Base-by-base conservation (phyloP, 352 stramenopile genomes). In the Pythium periplocum region DNA sequence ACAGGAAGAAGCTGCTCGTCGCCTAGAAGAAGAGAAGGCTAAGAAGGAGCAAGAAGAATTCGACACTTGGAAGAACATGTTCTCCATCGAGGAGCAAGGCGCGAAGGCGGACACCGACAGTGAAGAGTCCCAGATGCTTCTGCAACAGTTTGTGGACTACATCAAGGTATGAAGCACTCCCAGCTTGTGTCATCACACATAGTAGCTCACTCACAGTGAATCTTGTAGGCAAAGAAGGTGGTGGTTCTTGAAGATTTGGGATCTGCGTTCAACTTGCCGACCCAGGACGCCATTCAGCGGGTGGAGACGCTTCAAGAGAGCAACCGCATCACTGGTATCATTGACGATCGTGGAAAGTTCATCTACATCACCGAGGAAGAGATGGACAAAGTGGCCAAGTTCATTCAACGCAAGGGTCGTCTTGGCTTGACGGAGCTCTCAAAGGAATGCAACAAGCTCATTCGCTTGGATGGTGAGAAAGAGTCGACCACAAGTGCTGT, bases 261-360 rank as follows among this genome's bases (percentile, higher is more conserved):
- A 2, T 61, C 68, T 4, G 77, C 76, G 55, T 92, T 90, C 55
- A 73, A 78, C 39, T 53, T 92, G 49, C 48, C 71, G 45, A 90
- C 81, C 11, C 68, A 87, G 51, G 76, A 86, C 34, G 76, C 77
- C 10, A 87, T 88, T 48, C 57, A 83, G 46, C 78, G 78, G 6
- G 66, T 90, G 7, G 68, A 86, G 53, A 59, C 71, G 11, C 51
- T 92, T 10, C 77, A 87, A 46, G 45, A 59, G 8, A 54, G 60
- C 1, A 80, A 83, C 45, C 78, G 77, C 12, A 66, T 92, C 50
- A 85, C 77, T 4, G 82, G 82, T 12, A 80, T 92, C 34, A 65
- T 92, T 34, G 78, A 92, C 45, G 82, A 92, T 46, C 77, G 79
- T 31, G 82, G 82, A 54, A 90, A 90, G 54, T 90, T 90, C 61